phyloP scores from a whole-genome alignment of 1,284 basidiomycete species.

The Papiliotrema laurentii region DNA sequence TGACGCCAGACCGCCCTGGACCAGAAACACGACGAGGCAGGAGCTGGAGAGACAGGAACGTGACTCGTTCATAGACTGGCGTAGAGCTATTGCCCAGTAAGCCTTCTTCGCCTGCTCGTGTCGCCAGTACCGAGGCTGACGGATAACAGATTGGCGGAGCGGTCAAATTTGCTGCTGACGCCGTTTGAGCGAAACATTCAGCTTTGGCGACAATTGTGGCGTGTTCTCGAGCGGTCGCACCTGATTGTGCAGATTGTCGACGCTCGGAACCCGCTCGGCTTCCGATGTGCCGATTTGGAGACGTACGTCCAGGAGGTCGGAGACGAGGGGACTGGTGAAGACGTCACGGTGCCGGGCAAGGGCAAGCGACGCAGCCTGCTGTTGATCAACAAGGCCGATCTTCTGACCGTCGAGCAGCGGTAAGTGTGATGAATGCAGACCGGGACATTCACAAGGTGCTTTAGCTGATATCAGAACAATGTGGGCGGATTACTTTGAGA shows the following conservation, averaged over 20 bases:
- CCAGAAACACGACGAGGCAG: conserved; percentile 64
- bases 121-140: conserved; percentile 43
- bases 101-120: conserved; percentile 33
- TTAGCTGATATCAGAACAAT: conserved; percentile 49
- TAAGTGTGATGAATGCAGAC: conserved; percentile 36
- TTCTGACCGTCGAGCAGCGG: conserved; percentile 84
- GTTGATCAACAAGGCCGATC: conserved; percentile 94
- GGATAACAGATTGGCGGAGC: conserved; percentile 46
- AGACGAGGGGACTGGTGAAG: conserved; percentile 62
- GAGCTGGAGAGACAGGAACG: conserved; percentile 84
- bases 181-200: conserved; percentile 95
- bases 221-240: conserved; percentile 89
- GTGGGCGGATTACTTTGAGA: conserved; percentile 95
- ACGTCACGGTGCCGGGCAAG: conserved; percentile 61
- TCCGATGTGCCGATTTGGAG: conserved; percentile 89
- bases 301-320: conserved; percentile 79
- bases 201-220: conserved; percentile 95
- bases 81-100: conserved; percentile 81
- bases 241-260: conserved; percentile 94
- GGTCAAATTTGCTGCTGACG: conserved; percentile 68
- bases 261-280: conserved; percentile 83
- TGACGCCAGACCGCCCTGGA: conserved; percentile 68
- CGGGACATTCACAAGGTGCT: background rate
- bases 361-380: conserved; percentile 70
- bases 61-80: conserved; percentile 83